Percentiles rank a stretch among this genome's conserved stretches.
These are phyloP conservation scores for Zea luxurians DNA, from an alignment of 176 grass and related monocot genomes.

Conservation along the genomic window DNA sequence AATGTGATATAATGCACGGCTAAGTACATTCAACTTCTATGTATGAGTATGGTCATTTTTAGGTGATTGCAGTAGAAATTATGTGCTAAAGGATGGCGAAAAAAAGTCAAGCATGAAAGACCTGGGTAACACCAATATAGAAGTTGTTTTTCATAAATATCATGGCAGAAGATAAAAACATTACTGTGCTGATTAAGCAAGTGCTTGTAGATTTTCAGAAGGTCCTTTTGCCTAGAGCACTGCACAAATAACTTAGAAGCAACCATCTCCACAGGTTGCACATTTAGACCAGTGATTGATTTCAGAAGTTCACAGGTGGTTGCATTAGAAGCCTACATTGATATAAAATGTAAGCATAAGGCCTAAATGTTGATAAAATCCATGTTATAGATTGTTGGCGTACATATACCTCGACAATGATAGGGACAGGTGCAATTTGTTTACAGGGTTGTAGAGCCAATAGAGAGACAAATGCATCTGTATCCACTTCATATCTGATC, in stretches of 20 bases:
- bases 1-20: neutral
- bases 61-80: slow-evolving; percentile 1
- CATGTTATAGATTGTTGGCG: slow-evolving; percentile 11
- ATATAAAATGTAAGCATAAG: slow-evolving; percentile 45
- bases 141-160: slow-evolving; percentile 36
- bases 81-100: neutral
- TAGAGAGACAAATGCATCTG: slow-evolving; percentile 93
- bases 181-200: slow-evolving; percentile 94
- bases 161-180: slow-evolving; percentile 39
- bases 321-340: slow-evolving; percentile 79
- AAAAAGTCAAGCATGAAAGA: neutral
- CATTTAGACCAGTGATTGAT: slow-evolving; percentile 93
- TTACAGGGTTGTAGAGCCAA: slow-evolving; percentile 86
- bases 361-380: slow-evolving; percentile 31
- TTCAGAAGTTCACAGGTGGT: slow-evolving; percentile 81
- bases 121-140: neutral
- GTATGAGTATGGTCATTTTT: neutral
- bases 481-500: slow-evolving; percentile 96
- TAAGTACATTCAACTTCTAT: neutral
- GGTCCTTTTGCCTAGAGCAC: slow-evolving; percentile 93
- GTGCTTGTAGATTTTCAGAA: slow-evolving; percentile 93
- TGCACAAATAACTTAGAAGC: slow-evolving; percentile 96
- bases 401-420: slow-evolving; percentile 86
- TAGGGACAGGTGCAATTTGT: slow-evolving; percentile 70
- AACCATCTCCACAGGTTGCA: slow-evolving; percentile 94